phyloP scores from a whole-genome alignment of 257 asterid species.

The Penstemon barbatus region DNA sequence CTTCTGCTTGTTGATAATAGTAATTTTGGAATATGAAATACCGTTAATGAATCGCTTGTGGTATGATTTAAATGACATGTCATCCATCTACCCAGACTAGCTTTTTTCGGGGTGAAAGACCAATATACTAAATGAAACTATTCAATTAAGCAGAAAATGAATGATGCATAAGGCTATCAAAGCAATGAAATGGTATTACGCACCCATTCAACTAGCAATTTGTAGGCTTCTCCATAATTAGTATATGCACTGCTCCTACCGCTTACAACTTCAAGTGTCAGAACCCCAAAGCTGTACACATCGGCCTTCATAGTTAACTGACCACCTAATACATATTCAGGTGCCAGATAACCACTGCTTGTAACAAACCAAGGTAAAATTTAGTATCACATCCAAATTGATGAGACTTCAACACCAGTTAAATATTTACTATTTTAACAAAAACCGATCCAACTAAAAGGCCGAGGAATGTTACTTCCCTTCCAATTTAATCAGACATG shows the following conservation, averaged over 20 bases:
- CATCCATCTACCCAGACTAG: background rate
- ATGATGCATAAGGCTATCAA: slow-evolving; percentile 12
- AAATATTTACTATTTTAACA: background rate
- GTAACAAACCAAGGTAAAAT: slow-evolving; percentile 29
- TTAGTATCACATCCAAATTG: slow-evolving; percentile 23
- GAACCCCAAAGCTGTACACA: slow-evolving; percentile 82
- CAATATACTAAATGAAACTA: background rate
- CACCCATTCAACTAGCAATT: slow-evolving; percentile 81
- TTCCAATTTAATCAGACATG: slow-evolving; percentile 17
- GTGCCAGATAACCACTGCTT: slow-evolving; percentile 94
- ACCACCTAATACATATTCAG: slow-evolving; percentile 93
- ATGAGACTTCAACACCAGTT: slow-evolving; percentile 1
- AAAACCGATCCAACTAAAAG: slow-evolving; percentile 5
- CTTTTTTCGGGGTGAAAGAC: background rate
- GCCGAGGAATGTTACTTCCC: slow-evolving; percentile 16
- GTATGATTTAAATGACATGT: slow-evolving; percentile 11
- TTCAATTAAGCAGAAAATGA: background rate
- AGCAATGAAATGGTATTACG: slow-evolving; percentile 34
- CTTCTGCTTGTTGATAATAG: background rate
- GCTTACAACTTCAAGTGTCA: slow-evolving; percentile 74
- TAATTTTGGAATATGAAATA: background rate
- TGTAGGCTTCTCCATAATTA: slow-evolving; percentile 55
- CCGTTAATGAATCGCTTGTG: background rate
- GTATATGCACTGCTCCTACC: slow-evolving; percentile 67
- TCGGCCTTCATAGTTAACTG: slow-evolving; percentile 91